Percentiles rank a stretch among this genome's conserved stretches.
These are phyloP conservation scores for Torulaspora delbrueckii DNA, from an alignment of 805 yeast genomes.

Conservation along the genomic window DNA sequence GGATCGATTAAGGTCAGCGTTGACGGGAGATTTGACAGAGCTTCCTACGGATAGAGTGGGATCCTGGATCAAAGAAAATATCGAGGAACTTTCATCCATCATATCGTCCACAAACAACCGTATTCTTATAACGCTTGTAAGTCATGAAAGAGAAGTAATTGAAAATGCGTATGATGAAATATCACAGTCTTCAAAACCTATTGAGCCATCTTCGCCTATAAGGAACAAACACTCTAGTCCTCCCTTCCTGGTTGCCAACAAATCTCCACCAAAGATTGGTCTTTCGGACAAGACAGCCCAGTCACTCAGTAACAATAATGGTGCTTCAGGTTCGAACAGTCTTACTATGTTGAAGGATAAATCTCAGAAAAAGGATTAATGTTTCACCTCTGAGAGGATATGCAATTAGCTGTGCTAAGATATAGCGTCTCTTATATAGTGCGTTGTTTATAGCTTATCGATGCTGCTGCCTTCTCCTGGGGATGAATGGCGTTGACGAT, in stretches of 20 bases:
- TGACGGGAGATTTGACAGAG: conserved; percentile 1
- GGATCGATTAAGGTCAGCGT: conserved; percentile 10
- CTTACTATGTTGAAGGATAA: conserved; percentile 5
- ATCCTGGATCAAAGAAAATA: conserved; percentile 11
- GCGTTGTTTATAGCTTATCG: conserved; percentile 5
- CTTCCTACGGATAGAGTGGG: conserved; percentile 1
- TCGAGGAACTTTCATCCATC: conserved; percentile 4
- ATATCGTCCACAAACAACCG: conserved; percentile 9
- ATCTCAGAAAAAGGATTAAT: conserved; percentile 7
- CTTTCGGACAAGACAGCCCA: conserved; percentile 14
- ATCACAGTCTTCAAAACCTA: not conserved
- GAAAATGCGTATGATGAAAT: conserved; percentile 24
- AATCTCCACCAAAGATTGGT: conserved; percentile 33
- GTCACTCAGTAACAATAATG: conserved; percentile 5
- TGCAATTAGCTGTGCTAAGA: not conserved
- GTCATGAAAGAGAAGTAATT: conserved; percentile 21
- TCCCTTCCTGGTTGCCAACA: conserved; percentile 17
- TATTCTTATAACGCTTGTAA: conserved; percentile 10
- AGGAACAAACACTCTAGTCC: conserved; percentile 9
- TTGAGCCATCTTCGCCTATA: not conserved
- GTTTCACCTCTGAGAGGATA: not conserved
- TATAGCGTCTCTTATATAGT: not conserved
- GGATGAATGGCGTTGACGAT: conserved; percentile 25
- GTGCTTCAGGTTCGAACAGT: not conserved
- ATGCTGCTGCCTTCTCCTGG: conserved; percentile 20